Evolutionary conservation across 2,329 filamentous ascomycete species (phyloP), one percentile per base, ranked within the genome.

Genomic region (Epichloe hybrida): DNA sequence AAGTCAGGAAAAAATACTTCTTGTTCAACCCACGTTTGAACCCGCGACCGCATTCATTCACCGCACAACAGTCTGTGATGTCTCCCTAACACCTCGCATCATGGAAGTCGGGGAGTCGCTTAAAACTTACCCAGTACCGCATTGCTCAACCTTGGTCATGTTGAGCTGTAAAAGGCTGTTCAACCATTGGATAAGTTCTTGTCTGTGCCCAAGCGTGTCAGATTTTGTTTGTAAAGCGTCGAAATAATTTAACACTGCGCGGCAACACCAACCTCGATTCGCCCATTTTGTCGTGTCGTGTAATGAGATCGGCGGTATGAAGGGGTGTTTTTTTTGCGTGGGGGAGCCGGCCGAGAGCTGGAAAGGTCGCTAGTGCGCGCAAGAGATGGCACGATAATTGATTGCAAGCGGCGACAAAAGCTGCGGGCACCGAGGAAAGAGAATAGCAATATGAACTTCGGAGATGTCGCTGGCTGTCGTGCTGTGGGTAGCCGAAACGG

Each of bases 151-250:
- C 73, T 96, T 97, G 63, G 86, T 97, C 63, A 98, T 83, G 74
- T 97, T 98, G 64, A 98, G 84, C 74, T 96, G 89, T 48, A 98
- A 83, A 56, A 98, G 86, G 77, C 87, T 91, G 77, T 98, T 98
- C 59, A 97, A 76, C 93, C 93, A 98, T 72, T 83, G 80, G 61
- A 98, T 77, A 61, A 98, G 81, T 75, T 98, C 93, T 73, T 98
- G 93, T 76, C 93, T 97, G 62, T 35, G 52, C 50, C n/a, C 21
- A 17, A 21, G 12, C 35, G 27, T 38, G 56, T 62, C 46, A 62
- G 61, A 34, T 50, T 37, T 37, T 46, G 31, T 31, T 11, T 38
- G 48, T 39, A 49, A 31, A 31, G 43, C 35, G 38, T 15, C 27
- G 9, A 41, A 23, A 4, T 31, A 21, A 40, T 17, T 27, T 42